Conservation (phyloP, 2,329 filamentous ascomycete genomes). For the Ascochyta viciae-villosae region DNA sequence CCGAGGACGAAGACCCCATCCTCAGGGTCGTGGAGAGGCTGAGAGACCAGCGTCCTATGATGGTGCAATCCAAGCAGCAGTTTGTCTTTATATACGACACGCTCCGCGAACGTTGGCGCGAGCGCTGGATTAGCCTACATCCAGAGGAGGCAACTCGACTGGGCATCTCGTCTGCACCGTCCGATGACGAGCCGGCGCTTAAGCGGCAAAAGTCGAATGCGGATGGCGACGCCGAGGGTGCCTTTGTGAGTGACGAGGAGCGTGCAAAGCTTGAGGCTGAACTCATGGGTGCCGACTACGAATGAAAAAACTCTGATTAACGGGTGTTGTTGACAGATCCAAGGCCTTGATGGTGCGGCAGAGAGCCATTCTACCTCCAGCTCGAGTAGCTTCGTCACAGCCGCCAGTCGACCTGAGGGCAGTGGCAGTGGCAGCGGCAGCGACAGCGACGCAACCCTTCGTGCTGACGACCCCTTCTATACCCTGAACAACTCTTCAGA, state of each 20-base stretch:
- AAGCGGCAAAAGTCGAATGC: constrained; percentile 40
- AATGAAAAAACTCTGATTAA: constrained; percentile 21
- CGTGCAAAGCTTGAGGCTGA: constrained; percentile 45
- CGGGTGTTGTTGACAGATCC: not conserved
- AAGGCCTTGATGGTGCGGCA: not conserved
- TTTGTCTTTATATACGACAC: constrained; percentile 90
- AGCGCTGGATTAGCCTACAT: constrained; percentile 50
- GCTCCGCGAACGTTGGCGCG: constrained; percentile 75
- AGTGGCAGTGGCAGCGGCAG: not conserved
- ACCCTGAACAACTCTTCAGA: not conserved
- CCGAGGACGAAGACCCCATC: constrained; percentile 69
- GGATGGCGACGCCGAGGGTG: constrained; percentile 19
- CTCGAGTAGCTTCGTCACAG: not conserved
- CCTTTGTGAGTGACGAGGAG: constrained; percentile 22
- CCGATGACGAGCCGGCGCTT: constrained; percentile 30
- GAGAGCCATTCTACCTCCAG: not conserved
- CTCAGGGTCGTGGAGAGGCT: constrained; percentile 80
- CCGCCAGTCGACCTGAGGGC: not conserved
- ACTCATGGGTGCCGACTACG: constrained; percentile 37
- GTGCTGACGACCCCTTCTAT: not conserved
- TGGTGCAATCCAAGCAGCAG: constrained; percentile 91
- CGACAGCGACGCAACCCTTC: not conserved
- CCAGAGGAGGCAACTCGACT: constrained; percentile 38
- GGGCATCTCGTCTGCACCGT: constrained; percentile 23
- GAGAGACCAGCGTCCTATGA: constrained; percentile 86